Evolutionary conservation across 345 rosid genomes (phyloP).

Genomic region (Erodium maritimum): DNA sequence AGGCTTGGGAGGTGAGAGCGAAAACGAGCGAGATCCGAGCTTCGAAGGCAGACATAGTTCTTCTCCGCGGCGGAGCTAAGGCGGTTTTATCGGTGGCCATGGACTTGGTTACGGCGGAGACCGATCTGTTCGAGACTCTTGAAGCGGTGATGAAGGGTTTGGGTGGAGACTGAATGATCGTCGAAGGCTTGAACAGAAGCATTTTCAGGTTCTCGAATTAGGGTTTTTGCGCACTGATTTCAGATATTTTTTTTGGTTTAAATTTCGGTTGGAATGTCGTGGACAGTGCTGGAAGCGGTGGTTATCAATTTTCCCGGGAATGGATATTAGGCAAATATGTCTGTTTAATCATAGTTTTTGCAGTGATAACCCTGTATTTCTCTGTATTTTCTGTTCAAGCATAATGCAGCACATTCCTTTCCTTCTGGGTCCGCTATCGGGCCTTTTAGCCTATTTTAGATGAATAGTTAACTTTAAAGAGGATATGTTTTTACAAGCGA

Average conservation of each 20-base stretch:
- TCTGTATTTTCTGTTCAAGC: no score
- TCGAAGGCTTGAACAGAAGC: conserved; percentile 13
- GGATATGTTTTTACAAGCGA: no score
- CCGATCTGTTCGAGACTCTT: conserved; percentile 2
- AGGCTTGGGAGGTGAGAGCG: conserved; percentile 70
- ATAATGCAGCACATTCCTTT: no score
- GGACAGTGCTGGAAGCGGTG: neutral
- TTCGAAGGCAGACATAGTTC: conserved; percentile 44
- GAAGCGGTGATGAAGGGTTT: conserved; percentile 4
- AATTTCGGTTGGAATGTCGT: neutral
- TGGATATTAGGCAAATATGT: neutral
- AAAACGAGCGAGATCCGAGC: conserved; percentile 69
- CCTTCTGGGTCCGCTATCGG: no score
- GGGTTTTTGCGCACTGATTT: neutral
- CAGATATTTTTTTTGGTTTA: no score
- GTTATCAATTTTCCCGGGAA: conserved; percentile 3
- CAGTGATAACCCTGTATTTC: neutral
- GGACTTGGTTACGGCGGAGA: conserved; percentile 17
- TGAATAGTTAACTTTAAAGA: no score
- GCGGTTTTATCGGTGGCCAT: conserved; percentile 20
- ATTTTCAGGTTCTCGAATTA: neutral
- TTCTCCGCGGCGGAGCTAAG: conserved; percentile 23
- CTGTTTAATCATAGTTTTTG: no score
- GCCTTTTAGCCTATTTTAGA: no score
- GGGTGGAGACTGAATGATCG: conserved; percentile 14